Base-by-base conservation (phyloP, 2,329 filamentous ascomycete genomes). In the Aspergillus tanneri region DNA sequence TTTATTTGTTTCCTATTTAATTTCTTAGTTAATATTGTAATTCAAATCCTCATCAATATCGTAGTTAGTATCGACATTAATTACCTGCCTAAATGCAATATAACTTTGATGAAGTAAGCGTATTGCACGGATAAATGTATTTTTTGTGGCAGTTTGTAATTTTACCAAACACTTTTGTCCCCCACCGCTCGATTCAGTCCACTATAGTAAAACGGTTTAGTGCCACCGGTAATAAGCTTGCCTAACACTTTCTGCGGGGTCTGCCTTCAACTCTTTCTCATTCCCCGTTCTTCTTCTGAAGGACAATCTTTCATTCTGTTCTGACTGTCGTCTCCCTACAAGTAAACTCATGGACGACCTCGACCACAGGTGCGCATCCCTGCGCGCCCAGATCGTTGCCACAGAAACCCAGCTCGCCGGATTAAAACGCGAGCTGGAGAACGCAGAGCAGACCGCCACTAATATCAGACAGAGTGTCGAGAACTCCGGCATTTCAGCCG, bases 371-470 rank as follows among this genome's bases (percentile, higher is more conserved):
- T 67, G 62, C 51, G 62, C 62, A 21, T 65, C 67, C 9, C 53
- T 71, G 39, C 65, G 62, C 38, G 60, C 64, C 7, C 67, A 70
- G 46, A 72, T 73, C 12, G 54, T 59, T 7, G 64, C 64, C 5
- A 67, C 69, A 2, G 70, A 72, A 54, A 54, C 58, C 7, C 63
- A 69, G 16, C 62, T 73, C 3, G 57, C 59, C 2, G 56, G 54
- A 6, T 56, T 73, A 38, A 70, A 67, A 53, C 56, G 58, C 23
- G 65, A 71, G 24, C 69, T 73, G 2, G 57, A 62, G 24, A 58
- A 55, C 14, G 61, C 64, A 1, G 64, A 68, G 43, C 57, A 64
- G 45, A 58, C 55, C 11, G 59, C 60, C 16, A 49, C 54, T 8
- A 45, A 48, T 3, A 54, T 53, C 25, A 56, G 49, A 38, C 51